phyloP scores from a whole-genome alignment of 2,329 filamentous ascomycete genomes.

The Hirsutella thompsonii region DNA sequence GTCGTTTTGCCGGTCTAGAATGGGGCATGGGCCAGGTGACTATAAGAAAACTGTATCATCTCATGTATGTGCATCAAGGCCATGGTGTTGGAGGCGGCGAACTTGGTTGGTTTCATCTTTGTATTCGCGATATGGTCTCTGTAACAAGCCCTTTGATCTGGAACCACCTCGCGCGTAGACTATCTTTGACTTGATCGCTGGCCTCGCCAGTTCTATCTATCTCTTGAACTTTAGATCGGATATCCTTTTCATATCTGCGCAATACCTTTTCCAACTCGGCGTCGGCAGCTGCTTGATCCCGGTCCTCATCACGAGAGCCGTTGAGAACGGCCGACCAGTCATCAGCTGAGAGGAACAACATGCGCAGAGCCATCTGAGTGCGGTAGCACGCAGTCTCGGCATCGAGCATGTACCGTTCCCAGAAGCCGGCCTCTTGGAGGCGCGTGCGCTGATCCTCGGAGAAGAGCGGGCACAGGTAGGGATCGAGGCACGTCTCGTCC shows the following conservation, averaged over 20 bases:
- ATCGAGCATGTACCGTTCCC: slow-evolving; percentile 39
- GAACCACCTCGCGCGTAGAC: slow-evolving; percentile 10
- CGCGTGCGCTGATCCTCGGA: slow-evolving; percentile 17
- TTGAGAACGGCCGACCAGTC: slow-evolving; percentile 33
- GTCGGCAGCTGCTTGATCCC: slow-evolving; percentile 25
- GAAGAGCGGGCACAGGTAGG: slow-evolving; percentile 28
- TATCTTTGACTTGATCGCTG: slow-evolving; percentile 5
- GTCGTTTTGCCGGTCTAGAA: too few species aligned
- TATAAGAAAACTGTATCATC: too few species aligned
- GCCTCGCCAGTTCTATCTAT: slow-evolving; percentile 16
- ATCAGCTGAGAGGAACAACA: slow-evolving; percentile 18
- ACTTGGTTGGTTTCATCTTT: not conserved
- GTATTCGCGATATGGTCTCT: slow-evolving; percentile 6
- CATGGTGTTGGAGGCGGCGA: too few species aligned
- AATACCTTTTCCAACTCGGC: slow-evolving; percentile 24
- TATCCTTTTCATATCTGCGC: slow-evolving; percentile 19
- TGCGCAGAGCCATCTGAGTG: slow-evolving; percentile 38
- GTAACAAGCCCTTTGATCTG: slow-evolving; percentile 13
- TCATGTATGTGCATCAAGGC: too few species aligned
- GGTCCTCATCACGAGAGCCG: slow-evolving; percentile 30
- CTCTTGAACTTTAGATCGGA: slow-evolving; percentile 16
- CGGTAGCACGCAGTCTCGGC: slow-evolving; percentile 36
- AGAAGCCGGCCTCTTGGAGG: slow-evolving; percentile 33
- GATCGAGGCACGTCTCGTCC: slow-evolving; percentile 36
- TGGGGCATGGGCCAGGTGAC: too few species aligned